These are phyloP conservation scores for Chaetomiaceae sp. DNA, from an alignment of 2,329 filamentous ascomycete genomes.

Conservation along the genomic window DNA sequence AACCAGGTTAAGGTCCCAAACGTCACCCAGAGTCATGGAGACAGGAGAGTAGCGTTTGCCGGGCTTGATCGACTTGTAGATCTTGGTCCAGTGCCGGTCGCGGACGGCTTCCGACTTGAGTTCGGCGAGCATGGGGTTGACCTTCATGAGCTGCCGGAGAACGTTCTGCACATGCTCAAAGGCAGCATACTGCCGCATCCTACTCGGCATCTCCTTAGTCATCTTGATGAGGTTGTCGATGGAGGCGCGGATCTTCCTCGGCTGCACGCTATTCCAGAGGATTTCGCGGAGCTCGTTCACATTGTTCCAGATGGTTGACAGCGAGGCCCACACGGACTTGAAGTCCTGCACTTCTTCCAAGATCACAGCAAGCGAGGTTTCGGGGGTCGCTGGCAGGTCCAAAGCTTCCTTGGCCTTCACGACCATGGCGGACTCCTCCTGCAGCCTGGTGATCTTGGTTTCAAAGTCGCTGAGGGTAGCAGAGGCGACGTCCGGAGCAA, in stretches of 20 bases:
- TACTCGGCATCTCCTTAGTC: slow-evolving; percentile 98
- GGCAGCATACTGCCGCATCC: slow-evolving; percentile 99
- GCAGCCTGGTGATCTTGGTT: slow-evolving; percentile 72
- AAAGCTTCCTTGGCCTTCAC: slow-evolving; percentile 95
- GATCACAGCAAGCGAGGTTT: slow-evolving; percentile 76
- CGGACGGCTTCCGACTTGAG: slow-evolving; percentile 95
- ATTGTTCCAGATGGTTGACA: slow-evolving; percentile 95
- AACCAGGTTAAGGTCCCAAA: slow-evolving; percentile 92
- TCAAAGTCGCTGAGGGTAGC: slow-evolving; percentile 78
- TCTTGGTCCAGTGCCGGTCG: slow-evolving; percentile 95
- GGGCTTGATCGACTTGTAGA: slow-evolving; percentile 91
- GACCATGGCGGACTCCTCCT: slow-evolving; percentile 87
- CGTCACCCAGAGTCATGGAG: slow-evolving; percentile 93
- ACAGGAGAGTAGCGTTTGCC: slow-evolving; percentile 90
- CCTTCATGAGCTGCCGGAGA: slow-evolving; percentile 80
- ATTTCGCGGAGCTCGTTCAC: slow-evolving; percentile 88
- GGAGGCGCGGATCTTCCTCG: slow-evolving; percentile 81
- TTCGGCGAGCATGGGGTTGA: slow-evolving; percentile 80
- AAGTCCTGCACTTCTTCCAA: slow-evolving; percentile 97
- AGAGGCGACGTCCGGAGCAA: slow-evolving; percentile 83
- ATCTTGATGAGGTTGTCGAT: slow-evolving; percentile 93
- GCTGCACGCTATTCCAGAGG: slow-evolving; percentile 92
- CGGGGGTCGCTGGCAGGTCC: slow-evolving; percentile 72
- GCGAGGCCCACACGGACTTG: slow-evolving; percentile 93
- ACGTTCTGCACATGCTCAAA: slow-evolving; percentile 97